Evolutionary conservation across 129 eudicot species (phyloP), one percentile per base, ranked within the genome.

Genomic region (Apium graveolens): DNA sequence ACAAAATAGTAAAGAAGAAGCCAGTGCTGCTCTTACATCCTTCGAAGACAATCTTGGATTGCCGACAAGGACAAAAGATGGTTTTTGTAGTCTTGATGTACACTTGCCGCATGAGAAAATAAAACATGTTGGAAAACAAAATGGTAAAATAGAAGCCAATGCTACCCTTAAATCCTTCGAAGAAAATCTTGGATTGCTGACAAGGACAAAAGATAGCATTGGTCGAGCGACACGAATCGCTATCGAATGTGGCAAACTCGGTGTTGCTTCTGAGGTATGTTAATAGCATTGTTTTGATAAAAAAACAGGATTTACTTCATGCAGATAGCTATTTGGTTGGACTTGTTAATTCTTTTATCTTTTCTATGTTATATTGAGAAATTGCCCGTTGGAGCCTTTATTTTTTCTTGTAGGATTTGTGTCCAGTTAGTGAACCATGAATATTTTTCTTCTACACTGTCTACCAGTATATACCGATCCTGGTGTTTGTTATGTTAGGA

Each of bases 161-260:
- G 83, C 85, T 88, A 82, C 88, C 78, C 89, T 92, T 63, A 70
- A 84, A 32, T 88, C 97, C 21, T 91, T 96, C 75, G 95, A 96
- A 86, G 87, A 86, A 45, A 79, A 80, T 78, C 85, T 96, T 68
- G 90, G 82, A 75, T 80, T 89, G 8, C 75, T 96, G 69, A 90
- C 95, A 34, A 86, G 99, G 87, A 92, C 99, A 24, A 96, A 92
- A 80, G 97, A 96, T 81, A 90, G 89, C 85, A 96, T 96, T 70
- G 96, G 92, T 51, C 89, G 97, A 41, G 90, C 97, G 17, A 96
- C 99, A 11, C 97, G 91, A 41, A 84, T 87, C 18, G 99, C 99
- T 8, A 88, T 96, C n/a, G 99, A 96, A 76, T 92, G 97, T 87
- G 97, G 92, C 21, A 96, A 90, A 76, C 84, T 83, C 71, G 99